Conservation (phyloP, 208 protist species). For the Eutreptiella sp. region DNA sequence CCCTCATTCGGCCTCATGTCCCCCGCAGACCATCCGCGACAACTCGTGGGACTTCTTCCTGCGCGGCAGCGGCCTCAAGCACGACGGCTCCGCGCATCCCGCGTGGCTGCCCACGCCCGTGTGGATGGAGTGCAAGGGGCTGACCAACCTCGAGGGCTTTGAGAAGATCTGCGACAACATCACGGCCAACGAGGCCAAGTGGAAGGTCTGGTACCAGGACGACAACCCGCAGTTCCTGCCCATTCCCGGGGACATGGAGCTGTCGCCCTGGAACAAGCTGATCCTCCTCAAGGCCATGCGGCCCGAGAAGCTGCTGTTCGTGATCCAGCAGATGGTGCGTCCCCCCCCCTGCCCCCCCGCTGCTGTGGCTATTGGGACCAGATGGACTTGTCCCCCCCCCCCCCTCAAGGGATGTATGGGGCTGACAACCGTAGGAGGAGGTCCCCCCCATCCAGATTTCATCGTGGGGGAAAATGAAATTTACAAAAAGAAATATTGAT, state of each 20-base stretch:
- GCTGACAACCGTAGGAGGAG: too few relatives aligned
- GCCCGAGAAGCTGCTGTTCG: constrained; percentile 80
- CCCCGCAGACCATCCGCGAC: too few relatives aligned
- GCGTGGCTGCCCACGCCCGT: constrained; percentile 70
- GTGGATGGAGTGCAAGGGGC: constrained; percentile 83
- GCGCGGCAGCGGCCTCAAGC: constrained; percentile 65
- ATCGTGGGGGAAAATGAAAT: too few relatives aligned
- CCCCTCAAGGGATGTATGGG: too few relatives aligned
- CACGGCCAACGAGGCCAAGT: constrained; percentile 59
- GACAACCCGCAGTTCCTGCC: constrained; percentile 70
- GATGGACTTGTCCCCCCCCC: too few relatives aligned
- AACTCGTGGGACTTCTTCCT: constrained; percentile 80
- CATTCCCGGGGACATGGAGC: constrained; percentile 44
- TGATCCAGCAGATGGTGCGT: constrained; percentile 60
- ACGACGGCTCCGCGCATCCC: constrained; percentile 62
- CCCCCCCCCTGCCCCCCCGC: too few relatives aligned
- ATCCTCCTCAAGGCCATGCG: constrained; percentile 75
- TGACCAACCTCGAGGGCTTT: constrained; percentile 75
- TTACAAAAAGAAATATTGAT: too few relatives aligned
- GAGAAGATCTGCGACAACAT: constrained; percentile 72
- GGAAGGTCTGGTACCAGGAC: constrained; percentile 70
- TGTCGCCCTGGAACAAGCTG: constrained; percentile 70
- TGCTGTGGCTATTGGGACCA: too few relatives aligned
- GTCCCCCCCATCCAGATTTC: too few relatives aligned
- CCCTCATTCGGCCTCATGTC: too few relatives aligned